Evolutionary conservation across 1,284 basidiomycete genomes (phyloP).

Genomic region (Naganishia sp.): DNA sequence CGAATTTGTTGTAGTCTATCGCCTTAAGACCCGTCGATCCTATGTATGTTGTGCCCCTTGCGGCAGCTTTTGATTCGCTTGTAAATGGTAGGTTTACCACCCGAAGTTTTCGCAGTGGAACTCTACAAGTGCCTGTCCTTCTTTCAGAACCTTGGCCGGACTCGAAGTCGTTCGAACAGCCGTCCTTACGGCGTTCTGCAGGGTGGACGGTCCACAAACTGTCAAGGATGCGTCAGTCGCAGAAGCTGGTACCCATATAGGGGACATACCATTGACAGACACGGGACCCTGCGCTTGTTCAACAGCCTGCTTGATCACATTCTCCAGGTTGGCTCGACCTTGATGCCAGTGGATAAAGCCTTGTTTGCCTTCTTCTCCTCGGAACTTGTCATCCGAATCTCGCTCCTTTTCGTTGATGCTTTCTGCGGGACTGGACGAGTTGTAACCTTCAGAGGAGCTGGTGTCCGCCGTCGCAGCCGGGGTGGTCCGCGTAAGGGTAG

Average conservation of each 20-base stretch:
- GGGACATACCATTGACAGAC: slow-evolving; percentile 34
- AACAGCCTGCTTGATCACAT: slow-evolving; percentile 33
- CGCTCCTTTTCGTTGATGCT: slow-evolving; percentile 19
- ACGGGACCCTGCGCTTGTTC: slow-evolving; percentile 26
- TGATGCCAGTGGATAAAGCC: slow-evolving; percentile 15
- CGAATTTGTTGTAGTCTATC: too few species aligned
- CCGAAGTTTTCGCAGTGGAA: slow-evolving; percentile 42
- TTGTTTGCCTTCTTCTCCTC: slow-evolving; percentile 6
- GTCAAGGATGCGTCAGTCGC: background rate
- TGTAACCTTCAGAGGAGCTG: slow-evolving; percentile 33
- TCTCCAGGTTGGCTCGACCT: slow-evolving; percentile 36
- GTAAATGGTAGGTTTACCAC: slow-evolving; percentile 28
- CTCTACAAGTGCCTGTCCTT: slow-evolving; percentile 36
- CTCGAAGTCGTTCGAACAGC: slow-evolving; percentile 35
- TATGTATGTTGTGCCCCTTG: background rate
- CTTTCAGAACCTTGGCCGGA: slow-evolving; percentile 31
- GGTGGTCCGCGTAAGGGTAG: slow-evolving; percentile 7
- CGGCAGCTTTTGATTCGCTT: background rate
- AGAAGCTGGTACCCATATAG: background rate
- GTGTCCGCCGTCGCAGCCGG: background rate
- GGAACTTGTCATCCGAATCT: slow-evolving; percentile 24
- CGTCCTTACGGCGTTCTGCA: slow-evolving; percentile 34
- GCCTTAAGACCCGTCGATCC: background rate
- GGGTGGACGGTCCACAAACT: slow-evolving; percentile 41
- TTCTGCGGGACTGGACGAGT: slow-evolving; percentile 20